These are phyloP conservation scores for Starmerella stigmatis DNA, from an alignment of 805 yeast genomes.

Conservation along the genomic window DNA sequence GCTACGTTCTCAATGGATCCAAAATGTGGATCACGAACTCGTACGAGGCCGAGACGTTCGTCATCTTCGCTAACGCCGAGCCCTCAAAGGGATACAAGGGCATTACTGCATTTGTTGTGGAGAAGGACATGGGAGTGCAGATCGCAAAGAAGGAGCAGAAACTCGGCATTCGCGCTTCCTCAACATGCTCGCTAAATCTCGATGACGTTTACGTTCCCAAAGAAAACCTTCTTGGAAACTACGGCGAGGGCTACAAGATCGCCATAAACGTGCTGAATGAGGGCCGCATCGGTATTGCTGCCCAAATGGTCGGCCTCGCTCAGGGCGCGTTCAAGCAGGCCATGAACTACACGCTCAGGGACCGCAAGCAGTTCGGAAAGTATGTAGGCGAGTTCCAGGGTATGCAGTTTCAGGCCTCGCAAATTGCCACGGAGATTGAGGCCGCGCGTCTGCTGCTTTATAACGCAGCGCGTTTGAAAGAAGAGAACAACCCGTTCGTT, in stretches of 20 bases:
- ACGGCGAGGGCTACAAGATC: constrained; percentile 38
- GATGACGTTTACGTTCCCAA: constrained; percentile 36
- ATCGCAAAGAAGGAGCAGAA: constrained; percentile 39
- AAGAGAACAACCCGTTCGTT: constrained; percentile 33
- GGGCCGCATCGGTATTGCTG: constrained; percentile 39
- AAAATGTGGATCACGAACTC: constrained; percentile 42
- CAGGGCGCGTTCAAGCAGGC: constrained; percentile 37
- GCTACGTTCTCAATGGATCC: constrained; percentile 34
- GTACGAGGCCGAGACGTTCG: constrained; percentile 35
- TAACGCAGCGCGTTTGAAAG: constrained; percentile 40
- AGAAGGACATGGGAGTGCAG: constrained; percentile 34
- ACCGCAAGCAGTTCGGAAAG: constrained; percentile 37
- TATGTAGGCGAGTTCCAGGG: constrained; percentile 38
- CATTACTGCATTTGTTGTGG: constrained; percentile 37
- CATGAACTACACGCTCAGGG: constrained; percentile 32
- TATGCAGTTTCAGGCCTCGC: constrained; percentile 39
- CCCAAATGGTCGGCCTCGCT: constrained; percentile 39
- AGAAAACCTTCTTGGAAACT: constrained; percentile 35
- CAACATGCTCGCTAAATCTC: constrained; percentile 35
- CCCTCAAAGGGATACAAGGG: constrained; percentile 38
- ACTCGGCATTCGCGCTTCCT: constrained; percentile 37
- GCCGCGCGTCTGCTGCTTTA: constrained; percentile 36
- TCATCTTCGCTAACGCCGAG: constrained; percentile 35
- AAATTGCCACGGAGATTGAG: constrained; percentile 37
- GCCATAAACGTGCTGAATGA: constrained; percentile 38